Conservation (phyloP, 2,329 filamentous ascomycete genomes). For the Chaetomiaceae sp. region DNA sequence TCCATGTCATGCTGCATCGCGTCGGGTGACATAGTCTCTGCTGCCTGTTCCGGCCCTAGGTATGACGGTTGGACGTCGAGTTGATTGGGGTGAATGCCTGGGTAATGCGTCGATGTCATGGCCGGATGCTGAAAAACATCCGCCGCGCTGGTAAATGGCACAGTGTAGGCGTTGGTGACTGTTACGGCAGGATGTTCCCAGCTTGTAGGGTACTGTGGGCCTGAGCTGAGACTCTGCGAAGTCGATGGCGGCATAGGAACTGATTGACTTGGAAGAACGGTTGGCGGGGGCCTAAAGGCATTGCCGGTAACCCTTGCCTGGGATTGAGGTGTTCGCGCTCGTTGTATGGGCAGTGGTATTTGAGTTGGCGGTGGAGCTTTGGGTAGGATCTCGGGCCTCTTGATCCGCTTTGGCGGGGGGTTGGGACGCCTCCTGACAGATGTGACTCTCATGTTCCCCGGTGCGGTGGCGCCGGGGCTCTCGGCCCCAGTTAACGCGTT, state of each 20-base stretch:
- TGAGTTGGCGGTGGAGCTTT: conserved; percentile 20
- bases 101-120: conserved; percentile 18
- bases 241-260: conserved; percentile 11
- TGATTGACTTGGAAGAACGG: conserved; percentile 20
- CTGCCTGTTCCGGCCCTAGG: conserved; percentile 12
- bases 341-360: conserved; percentile 23
- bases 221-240: conserved; percentile 10
- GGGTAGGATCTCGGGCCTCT: conserved; percentile 18
- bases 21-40: conserved; percentile 10
- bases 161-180: conserved; percentile 17
- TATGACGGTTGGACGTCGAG: conserved; percentile 15
- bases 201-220: conserved; percentile 12
- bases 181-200: conserved; percentile 20
- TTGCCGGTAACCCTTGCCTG: conserved; percentile 7
- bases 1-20: conserved; percentile 18
- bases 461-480: conserved; percentile 12
- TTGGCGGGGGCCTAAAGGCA: conserved; percentile 8
- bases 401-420: conserved; percentile 21
- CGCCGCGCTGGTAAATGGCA: conserved; percentile 18
- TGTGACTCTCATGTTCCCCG: background rate
- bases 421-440: conserved; percentile 18
- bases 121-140: conserved; percentile 20
- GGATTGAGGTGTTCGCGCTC: conserved; percentile 20
- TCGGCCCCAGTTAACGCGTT: conserved; percentile 12
- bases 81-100: conserved; percentile 11